Percentiles rank a stretch among this genome's conserved stretches.
Conservation (phyloP, 306 rosid species). For the Delonix regia region DNA sequence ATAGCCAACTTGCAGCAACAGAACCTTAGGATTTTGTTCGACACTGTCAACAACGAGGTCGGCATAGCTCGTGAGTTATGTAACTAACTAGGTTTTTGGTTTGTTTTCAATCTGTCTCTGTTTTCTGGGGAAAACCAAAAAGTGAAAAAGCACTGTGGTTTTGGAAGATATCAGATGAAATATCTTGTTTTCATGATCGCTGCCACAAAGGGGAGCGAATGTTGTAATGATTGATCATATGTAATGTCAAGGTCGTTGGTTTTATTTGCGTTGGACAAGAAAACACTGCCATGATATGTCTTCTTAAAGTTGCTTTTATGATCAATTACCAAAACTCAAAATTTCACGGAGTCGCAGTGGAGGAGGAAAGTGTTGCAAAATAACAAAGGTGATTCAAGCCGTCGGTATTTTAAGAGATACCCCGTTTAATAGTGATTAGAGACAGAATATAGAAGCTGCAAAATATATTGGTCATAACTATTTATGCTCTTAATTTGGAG, state of each 20-base stretch:
- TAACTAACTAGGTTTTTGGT: slow-evolving; percentile 56
- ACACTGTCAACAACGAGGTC: slow-evolving; percentile 65
- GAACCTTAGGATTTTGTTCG: slow-evolving; percentile 86
- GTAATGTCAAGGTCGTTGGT: background rate
- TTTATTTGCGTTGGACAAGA: background rate
- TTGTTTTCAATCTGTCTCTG: background rate
- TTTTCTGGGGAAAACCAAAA: background rate
- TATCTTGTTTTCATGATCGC: background rate
- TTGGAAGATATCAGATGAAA: background rate
- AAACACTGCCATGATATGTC: background rate
- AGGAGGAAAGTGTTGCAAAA: no score
- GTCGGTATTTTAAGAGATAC: background rate
- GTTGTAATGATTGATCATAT: background rate
- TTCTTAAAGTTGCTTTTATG: no score
- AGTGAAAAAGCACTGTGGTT: background rate
- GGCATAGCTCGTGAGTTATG: slow-evolving; percentile 93
- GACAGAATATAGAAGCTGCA: background rate
- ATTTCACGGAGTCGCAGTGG: no score
- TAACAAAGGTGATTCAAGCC: background rate
- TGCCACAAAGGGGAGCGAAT: slow-evolving; percentile 8
- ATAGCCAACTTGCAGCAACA: slow-evolving; percentile 94
- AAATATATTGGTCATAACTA: background rate
- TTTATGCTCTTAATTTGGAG: background rate
- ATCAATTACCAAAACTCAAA: no score
- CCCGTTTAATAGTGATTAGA: background rate